A percentile compares a stretch with the other conserved stretches of the same genome.
Evolutionary conservation across 345 rosid genomes (phyloP).

Genomic region (Luvunga scandens): DNA sequence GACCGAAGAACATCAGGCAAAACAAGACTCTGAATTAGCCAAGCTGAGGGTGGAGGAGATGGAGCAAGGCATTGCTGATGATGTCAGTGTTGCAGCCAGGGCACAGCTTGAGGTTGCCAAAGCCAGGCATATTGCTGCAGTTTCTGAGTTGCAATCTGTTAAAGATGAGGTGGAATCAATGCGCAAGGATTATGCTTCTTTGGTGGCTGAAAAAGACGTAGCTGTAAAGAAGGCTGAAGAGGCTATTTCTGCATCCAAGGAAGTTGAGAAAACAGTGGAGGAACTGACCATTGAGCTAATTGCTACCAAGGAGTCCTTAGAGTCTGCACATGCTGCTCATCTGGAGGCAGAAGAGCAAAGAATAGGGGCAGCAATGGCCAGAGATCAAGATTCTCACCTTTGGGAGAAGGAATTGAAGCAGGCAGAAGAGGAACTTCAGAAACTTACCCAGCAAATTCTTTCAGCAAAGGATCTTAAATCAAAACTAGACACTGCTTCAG

Average conservation of each 20-base stretch:
- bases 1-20: conserved; percentile 89
- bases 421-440: conserved; percentile 81
- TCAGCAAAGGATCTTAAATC: conserved; percentile 68
- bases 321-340: conserved; percentile 89
- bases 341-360: conserved; percentile 91
- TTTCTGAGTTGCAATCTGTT: conserved; percentile 68
- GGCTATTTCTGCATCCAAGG: conserved; percentile 62
- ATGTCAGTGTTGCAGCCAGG: conserved; percentile 88
- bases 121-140: conserved; percentile 71
- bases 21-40: conserved; percentile 88
- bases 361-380: conserved; percentile 76
- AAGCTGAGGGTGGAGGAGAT: conserved; percentile 87
- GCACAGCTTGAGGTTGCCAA: conserved; percentile 93
- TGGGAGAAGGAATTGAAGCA: conserved; percentile 91
- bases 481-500: conserved; percentile 65
- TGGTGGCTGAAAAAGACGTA: conserved; percentile 54
- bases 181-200: conserved; percentile 46
- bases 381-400: conserved; percentile 68
- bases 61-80: conserved; percentile 91
- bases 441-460: conserved; percentile 62
- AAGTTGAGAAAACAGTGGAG: conserved; percentile 88
- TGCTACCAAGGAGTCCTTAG: conserved; percentile 72
- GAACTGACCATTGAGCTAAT: conserved; percentile 84
- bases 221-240: conserved; percentile 74
- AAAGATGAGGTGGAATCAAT: conserved; percentile 63